Base-by-base conservation (phyloP, 345 rosid species). In the Melaleuca alternifolia region DNA sequence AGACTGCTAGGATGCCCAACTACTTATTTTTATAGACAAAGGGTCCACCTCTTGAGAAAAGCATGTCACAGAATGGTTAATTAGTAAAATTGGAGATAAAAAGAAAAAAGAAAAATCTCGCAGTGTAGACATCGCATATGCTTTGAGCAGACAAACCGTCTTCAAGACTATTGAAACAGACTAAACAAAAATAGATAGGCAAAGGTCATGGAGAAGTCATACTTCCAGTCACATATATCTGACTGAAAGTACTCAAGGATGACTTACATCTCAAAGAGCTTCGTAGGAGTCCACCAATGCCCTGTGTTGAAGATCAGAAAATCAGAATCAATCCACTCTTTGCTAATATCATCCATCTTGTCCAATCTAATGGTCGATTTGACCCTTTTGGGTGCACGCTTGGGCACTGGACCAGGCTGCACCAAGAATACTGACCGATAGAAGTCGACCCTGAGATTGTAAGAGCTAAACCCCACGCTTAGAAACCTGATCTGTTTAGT, bases 261-360 rank as follows among this genome's bases (percentile, higher is more conserved):
- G 84, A 89, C 95, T 93, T 91, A 95, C 98, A 93, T 89, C 65
- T 95, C 93, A 83, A 93, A 94, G 82, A 95, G 96, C 91, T 95
- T 95, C 52, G 91, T 92, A 26, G 91, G 92, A 6, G 93, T 93
- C 96, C 98, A 95, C 98, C 96, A 95, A 51, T 95, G 98, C 81
- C 95, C 96, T 24, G 98, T 91, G 89, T 95, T 95, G 83, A 95
- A 93, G 52, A 95, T 87, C 86, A 95, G 86, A 88, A 90, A 88
- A 85, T 95, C 98, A 16, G 96, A 88, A 89, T 95, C 93, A 85
- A 92, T 90, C 96, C 98, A 95, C 89, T 95, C 95, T 26, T 91
- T 90, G 93, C 93, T 93, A 85, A 92, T 92, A 82, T 90, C 92
- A 88, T 95, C 97, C 90, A 94, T 23, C 87, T 89, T 89, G 75